Base-by-base conservation (phyloP, 768 basidiomycete genomes). In the Russula ochroleuca region DNA sequence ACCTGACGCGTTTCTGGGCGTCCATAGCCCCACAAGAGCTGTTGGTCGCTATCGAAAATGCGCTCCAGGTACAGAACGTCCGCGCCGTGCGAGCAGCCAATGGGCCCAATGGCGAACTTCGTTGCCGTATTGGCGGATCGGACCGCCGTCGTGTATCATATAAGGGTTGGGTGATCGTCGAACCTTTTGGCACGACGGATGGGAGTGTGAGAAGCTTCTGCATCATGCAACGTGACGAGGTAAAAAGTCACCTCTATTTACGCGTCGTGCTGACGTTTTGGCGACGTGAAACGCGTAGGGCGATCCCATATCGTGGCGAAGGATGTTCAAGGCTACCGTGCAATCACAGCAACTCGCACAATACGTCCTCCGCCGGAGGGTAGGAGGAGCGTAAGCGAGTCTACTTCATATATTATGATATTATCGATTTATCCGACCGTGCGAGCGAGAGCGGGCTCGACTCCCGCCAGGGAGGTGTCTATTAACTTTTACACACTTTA, bases 1-100 rank as follows among this genome's bases (percentile, higher is more conserved):
- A 86, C 62, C 80, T 92, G 19, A 93, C 92, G 0, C 86, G 92
- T 0, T 94, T 94, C 78, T 94, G 92, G 72, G 81, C 87, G 0
- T 73, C 79, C 0, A 71, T 86, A 3, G 77, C 78, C 0, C 88
- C 88, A 0, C 73, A 75, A 0, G 73, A 81, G 4, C 75, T 92
- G 48, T 70, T 85, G 45, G 69, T 74, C 5, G 77, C 86, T 59
- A 73, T 92, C 55, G 77, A 82, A 58, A 81, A 83, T 55, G 80
- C 79, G 37, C 76, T 92, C 13, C 75, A 79, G 41, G 67, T 57
- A 0, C 69, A 83, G 1, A 77, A 76, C 9, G 82, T 85, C 23
- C 19, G 51, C 43, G 13, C 58, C 3, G 40, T 45, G 52, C 54
- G 51, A 68, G 23, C 56, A 43, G n/a, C 9, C 31, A 17, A 57